Conservation (phyloP, 78 protist species). For the Emiliania huxleyi region DNA sequence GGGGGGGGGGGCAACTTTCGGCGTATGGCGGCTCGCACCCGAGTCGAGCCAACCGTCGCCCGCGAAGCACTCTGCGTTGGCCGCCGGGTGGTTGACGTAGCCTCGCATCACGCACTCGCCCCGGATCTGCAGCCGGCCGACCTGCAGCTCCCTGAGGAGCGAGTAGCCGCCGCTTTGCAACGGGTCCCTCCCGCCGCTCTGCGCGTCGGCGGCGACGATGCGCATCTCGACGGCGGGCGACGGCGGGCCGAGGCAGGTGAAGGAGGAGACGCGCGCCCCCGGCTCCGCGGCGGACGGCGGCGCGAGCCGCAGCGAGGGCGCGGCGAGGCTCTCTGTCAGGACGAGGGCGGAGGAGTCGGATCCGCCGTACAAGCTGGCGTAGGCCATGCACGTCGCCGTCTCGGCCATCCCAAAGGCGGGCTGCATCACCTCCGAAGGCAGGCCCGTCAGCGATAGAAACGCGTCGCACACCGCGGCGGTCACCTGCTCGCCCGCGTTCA, state of each 20-base stretch:
- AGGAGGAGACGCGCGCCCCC: neutral
- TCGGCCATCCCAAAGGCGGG: neutral
- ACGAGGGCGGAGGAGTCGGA: neutral
- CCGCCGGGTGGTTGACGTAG: neutral
- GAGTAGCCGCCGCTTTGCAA: neutral
- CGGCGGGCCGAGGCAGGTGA: neutral
- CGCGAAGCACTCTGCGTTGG: neutral
- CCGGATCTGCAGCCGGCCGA: neutral
- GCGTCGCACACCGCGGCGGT: neutral
- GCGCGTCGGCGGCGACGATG: neutral
- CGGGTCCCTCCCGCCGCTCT: too few species aligned
- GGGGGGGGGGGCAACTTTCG: too few species aligned
- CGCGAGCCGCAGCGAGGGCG: neutral
- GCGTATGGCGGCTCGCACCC: too few species aligned
- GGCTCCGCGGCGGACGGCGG: neutral
- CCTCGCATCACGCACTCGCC: neutral
- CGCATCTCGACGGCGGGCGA: neutral
- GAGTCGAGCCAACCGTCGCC: neutral
- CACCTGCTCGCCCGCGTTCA: slow-evolving; percentile 9
- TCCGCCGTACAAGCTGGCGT: neutral
- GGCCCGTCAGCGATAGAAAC: neutral
- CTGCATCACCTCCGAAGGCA: neutral
- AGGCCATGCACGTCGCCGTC: neutral
- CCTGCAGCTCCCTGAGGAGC: neutral
- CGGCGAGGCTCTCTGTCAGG: neutral